A percentile compares a stretch with the other conserved stretches of the same genome.
Conservation (phyloP, 441 rosid species). For the Populus trichocarpa region DNA sequence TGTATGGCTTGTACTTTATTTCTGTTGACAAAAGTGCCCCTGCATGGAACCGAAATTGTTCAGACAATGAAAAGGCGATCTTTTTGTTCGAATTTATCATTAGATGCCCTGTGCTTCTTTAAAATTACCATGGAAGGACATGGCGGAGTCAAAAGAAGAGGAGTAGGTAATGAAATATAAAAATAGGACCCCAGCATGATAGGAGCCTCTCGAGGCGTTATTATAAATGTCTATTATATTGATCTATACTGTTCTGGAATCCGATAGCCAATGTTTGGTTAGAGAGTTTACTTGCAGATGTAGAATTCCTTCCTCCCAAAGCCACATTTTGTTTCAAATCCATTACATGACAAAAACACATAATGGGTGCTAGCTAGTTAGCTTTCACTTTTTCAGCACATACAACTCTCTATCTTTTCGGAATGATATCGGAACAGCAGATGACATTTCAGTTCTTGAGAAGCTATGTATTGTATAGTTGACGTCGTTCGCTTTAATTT, state of each 20-base stretch:
- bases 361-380: background rate
- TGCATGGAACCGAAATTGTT: slow-evolving; percentile 12
- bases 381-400: background rate
- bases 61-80: background rate
- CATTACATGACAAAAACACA: background rate
- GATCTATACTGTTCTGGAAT: background rate
- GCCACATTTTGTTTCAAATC: background rate
- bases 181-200: slow-evolving; percentile 22
- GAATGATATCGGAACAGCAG: too few species aligned
- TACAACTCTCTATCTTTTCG: background rate
- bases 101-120: slow-evolving; percentile 26
- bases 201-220: slow-evolving; percentile 22
- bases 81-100: slow-evolving; percentile 12
- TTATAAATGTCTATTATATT: too few species aligned
- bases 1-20: slow-evolving; percentile 20
- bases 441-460: background rate
- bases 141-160: slow-evolving; percentile 16
- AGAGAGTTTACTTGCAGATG: background rate
- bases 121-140: slow-evolving; percentile 22
- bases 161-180: slow-evolving; percentile 9
- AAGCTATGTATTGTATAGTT: background rate
- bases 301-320: background rate
- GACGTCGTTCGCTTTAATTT: background rate
- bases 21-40: slow-evolving; percentile 39
- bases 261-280: background rate